Evolutionary conservation across 2,329 filamentous ascomycete genomes (phyloP).

Genomic region (Ophiosphaerella herpotricha): DNA sequence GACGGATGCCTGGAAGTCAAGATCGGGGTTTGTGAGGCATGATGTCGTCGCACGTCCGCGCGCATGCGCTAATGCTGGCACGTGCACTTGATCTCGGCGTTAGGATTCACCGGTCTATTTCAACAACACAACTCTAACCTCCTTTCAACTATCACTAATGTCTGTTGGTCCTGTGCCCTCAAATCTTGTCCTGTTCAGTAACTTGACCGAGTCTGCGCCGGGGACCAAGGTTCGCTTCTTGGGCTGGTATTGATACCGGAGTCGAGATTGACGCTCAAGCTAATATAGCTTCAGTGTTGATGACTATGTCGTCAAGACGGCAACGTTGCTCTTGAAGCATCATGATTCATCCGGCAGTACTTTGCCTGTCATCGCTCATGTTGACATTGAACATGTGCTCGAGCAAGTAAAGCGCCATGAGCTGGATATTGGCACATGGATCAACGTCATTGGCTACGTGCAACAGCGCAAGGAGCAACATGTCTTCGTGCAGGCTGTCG

Average conservation of each 20-base stretch:
- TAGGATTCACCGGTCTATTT: constrained; percentile 13
- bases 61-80: constrained; percentile 19
- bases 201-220: constrained; percentile 52
- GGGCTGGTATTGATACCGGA: constrained; percentile 71
- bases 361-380: constrained; percentile 56
- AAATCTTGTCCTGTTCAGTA: constrained; percentile 54
- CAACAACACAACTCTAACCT: neutral
- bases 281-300: constrained; percentile 56
- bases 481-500: constrained; percentile 70
- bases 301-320: constrained; percentile 61
- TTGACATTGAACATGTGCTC: constrained; percentile 75
- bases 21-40: constrained; percentile 26
- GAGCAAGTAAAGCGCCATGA: constrained; percentile 66
- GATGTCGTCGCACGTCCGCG: constrained; percentile 20
- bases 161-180: constrained; percentile 60
- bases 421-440: constrained; percentile 77
- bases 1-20: constrained; percentile 22
- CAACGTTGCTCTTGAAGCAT: constrained; percentile 70
- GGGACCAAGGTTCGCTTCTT: constrained; percentile 90
- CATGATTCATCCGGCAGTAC: constrained; percentile 55
- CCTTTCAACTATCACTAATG: constrained; percentile 22
- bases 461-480: constrained; percentile 26
- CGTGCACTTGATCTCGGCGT: constrained; percentile 19
- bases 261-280: constrained; percentile 4
- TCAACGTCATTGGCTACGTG: constrained; percentile 87